These are phyloP conservation scores for Pseudogymnoascus sp. DNA, from an alignment of 2,329 filamentous ascomycete genomes.

Conservation along the genomic window DNA sequence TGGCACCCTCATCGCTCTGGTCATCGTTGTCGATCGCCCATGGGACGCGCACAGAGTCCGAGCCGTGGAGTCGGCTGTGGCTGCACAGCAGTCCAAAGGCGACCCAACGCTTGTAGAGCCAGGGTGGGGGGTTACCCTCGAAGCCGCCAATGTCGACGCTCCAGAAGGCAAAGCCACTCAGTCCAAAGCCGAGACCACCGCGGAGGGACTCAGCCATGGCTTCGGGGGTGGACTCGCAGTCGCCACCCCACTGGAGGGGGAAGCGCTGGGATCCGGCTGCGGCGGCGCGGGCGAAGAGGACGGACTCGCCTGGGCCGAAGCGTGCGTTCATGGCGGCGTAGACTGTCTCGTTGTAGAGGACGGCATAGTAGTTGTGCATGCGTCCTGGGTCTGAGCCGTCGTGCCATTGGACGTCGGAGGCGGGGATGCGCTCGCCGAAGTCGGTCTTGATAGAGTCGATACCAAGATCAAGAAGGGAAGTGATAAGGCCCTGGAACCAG, in stretches of 20 bases:
- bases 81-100: constrained; percentile 54
- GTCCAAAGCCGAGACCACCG: constrained; percentile 47
- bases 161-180: constrained; percentile 54
- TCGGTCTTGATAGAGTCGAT: constrained; percentile 57
- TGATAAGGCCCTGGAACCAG: constrained; percentile 47
- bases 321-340: constrained; percentile 44
- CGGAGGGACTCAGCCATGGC: constrained; percentile 55
- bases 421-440: constrained; percentile 54
- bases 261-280: constrained; percentile 52
- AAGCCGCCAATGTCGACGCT: constrained; percentile 56
- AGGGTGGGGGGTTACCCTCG: constrained; percentile 48
- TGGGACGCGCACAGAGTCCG: constrained; percentile 52
- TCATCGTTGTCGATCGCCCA: constrained; percentile 54
- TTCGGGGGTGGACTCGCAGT: constrained; percentile 54
- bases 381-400: constrained; percentile 43
- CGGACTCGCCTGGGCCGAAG: constrained; percentile 41
- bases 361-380: constrained; percentile 59
- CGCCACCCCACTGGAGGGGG: constrained; percentile 53
- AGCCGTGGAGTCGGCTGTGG: constrained; percentile 52
- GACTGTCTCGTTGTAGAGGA: constrained; percentile 52
- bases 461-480: constrained; percentile 48
- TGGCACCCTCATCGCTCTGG: constrained; percentile 39
- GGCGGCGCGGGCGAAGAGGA: constrained; percentile 51
- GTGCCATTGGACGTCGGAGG: constrained; percentile 45
- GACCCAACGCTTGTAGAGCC: constrained; percentile 58